Evolutionary conservation across 257 asterid species (phyloP), one percentile per base, ranked within the genome.

Genomic region (Echium plantagineum): DNA sequence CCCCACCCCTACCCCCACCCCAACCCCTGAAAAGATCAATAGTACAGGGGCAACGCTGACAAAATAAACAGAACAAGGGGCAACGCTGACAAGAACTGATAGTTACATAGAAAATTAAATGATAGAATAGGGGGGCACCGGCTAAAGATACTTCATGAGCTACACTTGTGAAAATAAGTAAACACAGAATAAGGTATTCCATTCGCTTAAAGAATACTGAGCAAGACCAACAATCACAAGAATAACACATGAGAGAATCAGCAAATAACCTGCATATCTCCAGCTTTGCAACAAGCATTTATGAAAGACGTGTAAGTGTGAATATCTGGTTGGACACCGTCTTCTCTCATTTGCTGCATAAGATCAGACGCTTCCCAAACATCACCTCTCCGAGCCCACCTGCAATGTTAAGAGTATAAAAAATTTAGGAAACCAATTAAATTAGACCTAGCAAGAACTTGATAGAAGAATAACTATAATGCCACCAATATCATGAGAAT

Each of bases 361-460:
- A 93, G 62, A 71, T 93, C 99, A 53, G 97, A 90, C 65, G 99
- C 97, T 80, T 93, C 99, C 99, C 99, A 93, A 64, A 84, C 96
- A 72, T 93, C 99, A 64, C 99, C 99, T 72, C 99, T 80, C 24
- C 97, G 91, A 59, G 97, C 97, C 99, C 99, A 93, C 71, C 98
- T 91, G 79, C 72, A 72, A 21, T 26, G 48, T 57, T 62, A 48
- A 62, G 63, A 63, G 28, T 38, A 54, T 21, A 24, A 32, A 57
- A 26, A 58, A 21, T 16, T 28, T 49, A 10, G 22, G 9, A 51
- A 56, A 51, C 38, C 35, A 46, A 42, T 53, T 30, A 28, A 17
- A 51, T 15, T 31, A 28, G 2, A 58, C 20, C 57, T 18, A 30
- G 54, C 8, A 16, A 24, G 26, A 0, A 3, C 57, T 10, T 7